Evolutionary conservation across 495 filamentous ascomycete genomes (phyloP), one percentile per base, ranked within the genome.

Genomic region (Darksidea phi): DNA sequence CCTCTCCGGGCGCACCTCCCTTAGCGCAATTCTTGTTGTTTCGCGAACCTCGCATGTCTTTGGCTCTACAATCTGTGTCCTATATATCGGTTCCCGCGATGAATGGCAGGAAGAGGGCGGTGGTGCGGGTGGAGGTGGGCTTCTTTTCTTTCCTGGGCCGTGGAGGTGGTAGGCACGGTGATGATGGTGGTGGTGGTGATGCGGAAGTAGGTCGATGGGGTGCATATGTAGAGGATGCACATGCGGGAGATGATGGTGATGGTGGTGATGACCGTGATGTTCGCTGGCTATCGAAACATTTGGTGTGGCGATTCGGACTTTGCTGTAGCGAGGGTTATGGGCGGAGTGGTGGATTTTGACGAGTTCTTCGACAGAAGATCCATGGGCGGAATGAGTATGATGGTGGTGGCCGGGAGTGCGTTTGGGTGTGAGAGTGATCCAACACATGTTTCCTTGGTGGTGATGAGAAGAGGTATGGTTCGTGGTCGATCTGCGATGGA

Each of bases 391-490:
- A 54, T 52, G 17, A 15, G 12, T 15, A 36, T 52, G 49, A 36
- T 32, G 56, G 55, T 34, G 49, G 28, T 36, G 49, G 18, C 13
- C 10, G n/a, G 15, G 48, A 41, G n/a, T 41, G 36, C n/a, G 17
- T 45, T 50, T 55, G 38, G 18, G 37, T 28, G 24, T 57, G 50
- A 66, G 51, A 24, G 50, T 58, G 51, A 66, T 57, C 63, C 57
- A 66, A 52, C 63, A 66, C 63, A 66, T 66, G 13, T 11, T 42
- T 36, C 41, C 15, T 43, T 15, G 5, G 41, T 43, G 41, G 5
- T 43, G 15, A 6, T 4, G 13, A 43, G 13, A 43, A 43, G 13
- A 13, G 18, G 41, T 18, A 21, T 45, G 28, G 1, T 10, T 24
- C 24, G 20, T 12, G 50, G 47, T 43, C n/a, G 20, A 34, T 10